Evolutionary conservation across 1,284 basidiomycete genomes (phyloP), one percentile per base, ranked within the genome.

Genomic region (Trametes pubescens): DNA sequence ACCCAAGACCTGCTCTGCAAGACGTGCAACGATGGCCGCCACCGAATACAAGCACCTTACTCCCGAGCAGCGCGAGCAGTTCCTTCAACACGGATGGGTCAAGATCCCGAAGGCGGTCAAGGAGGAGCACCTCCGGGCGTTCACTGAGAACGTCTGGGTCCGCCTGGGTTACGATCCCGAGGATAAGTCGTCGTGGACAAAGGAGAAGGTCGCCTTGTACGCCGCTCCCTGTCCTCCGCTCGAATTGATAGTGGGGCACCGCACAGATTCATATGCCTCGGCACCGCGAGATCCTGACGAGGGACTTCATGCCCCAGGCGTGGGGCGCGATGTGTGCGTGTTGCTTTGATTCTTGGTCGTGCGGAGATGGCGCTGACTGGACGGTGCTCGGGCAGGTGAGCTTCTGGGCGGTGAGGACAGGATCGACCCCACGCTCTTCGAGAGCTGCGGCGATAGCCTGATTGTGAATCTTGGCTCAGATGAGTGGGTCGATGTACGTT

Each of bases 1-100:
- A 10, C 11, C 37, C 37, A 10, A 11, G 10, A 16, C 37, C 40
- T 38, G 11, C 37, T 18, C 18, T 8, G 16, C 3, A 4, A 13
- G 37, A 11, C 4, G 14, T n/a, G 6, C 40, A 3, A 43, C 29
- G 26, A 74, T 74, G 72, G 59, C 67, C 10, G 67, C 70, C 37
- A 51, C 64, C 14, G 70, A 74, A 59, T 72, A 70, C 63, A 71
- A 71, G 57, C 61, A 69, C 53, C 70, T 77, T 29, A 73, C 69
- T 1, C 61, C 69, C 1, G 75, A 75, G 52, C 74, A 78, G 61
- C 73, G 76, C 51, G 69, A 69, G 32, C 77, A 80, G 44, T 80
- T 80, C 65, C 71, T 80, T 14, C 68, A 76, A 57, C 71, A 76
- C 40, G 78, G 78, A 21, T 80, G 74, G 75, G 69, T 79, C 14